Base-by-base conservation (phyloP, 2,329 filamentous ascomycete genomes). In the Fusarium tjaetaba region DNA sequence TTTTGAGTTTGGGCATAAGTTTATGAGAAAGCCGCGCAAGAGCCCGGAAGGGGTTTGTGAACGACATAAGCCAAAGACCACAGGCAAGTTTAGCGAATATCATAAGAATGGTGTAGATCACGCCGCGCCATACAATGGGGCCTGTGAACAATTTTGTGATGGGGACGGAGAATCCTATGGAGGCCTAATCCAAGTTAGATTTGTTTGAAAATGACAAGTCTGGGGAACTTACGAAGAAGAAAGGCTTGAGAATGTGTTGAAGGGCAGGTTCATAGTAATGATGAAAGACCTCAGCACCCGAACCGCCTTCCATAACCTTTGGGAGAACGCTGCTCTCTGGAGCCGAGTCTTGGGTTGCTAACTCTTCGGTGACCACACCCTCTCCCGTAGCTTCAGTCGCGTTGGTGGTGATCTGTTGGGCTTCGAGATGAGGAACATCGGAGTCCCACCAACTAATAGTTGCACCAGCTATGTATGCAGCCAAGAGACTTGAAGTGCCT, bases 91-190 rank as follows among this genome's bases (percentile, higher is more conserved):
- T 93, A 7, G 83, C 86, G 5, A 93, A 57, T 2, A 86, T 78
- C 93, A 96, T 96, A 7, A 96, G 82, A 0, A 91, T 71, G 0
- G 91, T 86, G 76, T 95, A 96, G 2, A 95, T 86, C 1, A 95
- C 70, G 1, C 93, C 93, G 16, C 90, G 88, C 93, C 93, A 96
- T 4, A 95, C 81, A 0, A 93, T 85, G 1, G 82, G 77, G 0
- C 88, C 88, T 0, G 80, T 79, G 75, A 95, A 96, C 85, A 96
- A 90, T 11, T 88, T 82, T 0, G 87, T 89, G 36, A 96, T 91
- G 0, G 93, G 93, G 4, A 96, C 93, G 0, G 93, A 91, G 78
- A 96, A 95, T 1, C 93, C 93, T 41, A 96, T 92, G 0, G 88
- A 89, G 2, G 88, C 85, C 85, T 86, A 24, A 1, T 4, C 1